Base-by-base conservation (phyloP, 306 rosid genomes). In the Ceratonia siliqua region DNA sequence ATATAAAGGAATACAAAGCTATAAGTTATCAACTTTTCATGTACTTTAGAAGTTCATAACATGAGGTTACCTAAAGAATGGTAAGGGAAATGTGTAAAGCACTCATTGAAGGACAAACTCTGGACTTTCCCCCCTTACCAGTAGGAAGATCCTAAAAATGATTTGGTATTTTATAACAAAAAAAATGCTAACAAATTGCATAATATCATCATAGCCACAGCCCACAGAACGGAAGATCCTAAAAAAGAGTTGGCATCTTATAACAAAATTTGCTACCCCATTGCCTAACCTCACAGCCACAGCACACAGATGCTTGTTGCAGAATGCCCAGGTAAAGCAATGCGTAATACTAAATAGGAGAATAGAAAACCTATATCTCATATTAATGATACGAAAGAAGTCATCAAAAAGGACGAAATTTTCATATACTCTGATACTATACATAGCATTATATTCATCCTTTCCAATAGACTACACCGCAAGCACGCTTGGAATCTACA, bases 291-390 rank as follows among this genome's bases (percentile, higher is more conserved):
- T 36, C 18, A n/a, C 64, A 9, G 78, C 7, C 33, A 21, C 73
- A 70, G 59, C 57, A 52, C 8, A n/a, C 4, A 32, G 21, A 54
- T 21, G 70, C 74, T 48, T 61, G 39, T 8, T 17, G 66, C 79
- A 71, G 30, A 64, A 18, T 35, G 18, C 77, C 77, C 45, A 72
- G 15, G 68, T 20, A 45, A 58, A 46, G 20, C 50, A 80, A 55
- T n/a, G 1, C 6, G 2, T 15, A 8, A 21, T 53, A 78, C 38
- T 39, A 48, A 33, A 68, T 30, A 28, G 35, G 5, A 72, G 63
- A 17, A 39, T 15, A 49, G 27, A 12, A 55, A 33, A 1, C 45
- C 42, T 14, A 52, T 8, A 46, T 28, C 62, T 32, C 14, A 22
- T 15, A 32, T 17, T 63, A 56, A 69, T 64, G 3, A 45, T 13